Conservation (phyloP, 441 rosid genomes). For the Populus hybrid region DNA sequence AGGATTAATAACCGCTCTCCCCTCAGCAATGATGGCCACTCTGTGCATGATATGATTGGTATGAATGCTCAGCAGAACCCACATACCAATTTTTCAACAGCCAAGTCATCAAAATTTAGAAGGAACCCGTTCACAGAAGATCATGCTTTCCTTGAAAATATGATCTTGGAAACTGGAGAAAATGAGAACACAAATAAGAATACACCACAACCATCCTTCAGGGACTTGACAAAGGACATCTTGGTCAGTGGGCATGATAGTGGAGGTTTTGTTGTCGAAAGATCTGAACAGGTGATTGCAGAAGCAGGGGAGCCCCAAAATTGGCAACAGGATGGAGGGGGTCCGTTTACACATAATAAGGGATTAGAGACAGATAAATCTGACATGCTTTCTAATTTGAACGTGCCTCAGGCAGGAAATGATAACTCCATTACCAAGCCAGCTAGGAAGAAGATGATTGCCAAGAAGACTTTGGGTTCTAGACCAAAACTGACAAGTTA, state of each 20-base stretch:
- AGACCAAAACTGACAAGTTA: conserved; percentile 37
- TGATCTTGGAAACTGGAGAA: conserved; percentile 1
- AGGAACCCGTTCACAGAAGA: conserved; percentile 15
- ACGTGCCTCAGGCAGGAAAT: conserved; percentile 30
- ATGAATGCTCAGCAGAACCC: conserved; percentile 24
- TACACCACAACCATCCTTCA: conserved; percentile 29
- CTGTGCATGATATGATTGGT: conserved; percentile 17
- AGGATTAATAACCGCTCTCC: conserved; percentile 22
- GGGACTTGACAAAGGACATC: conserved; percentile 19
- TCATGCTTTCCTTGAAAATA: conserved; percentile 8
- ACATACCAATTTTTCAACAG: conserved; percentile 20
- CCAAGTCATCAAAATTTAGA: conserved; percentile 12
- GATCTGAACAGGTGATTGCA: conserved; percentile 16
- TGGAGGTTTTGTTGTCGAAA: conserved; percentile 16
- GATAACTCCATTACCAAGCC: conserved; percentile 28
- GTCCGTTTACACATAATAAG: conserved; percentile 20
- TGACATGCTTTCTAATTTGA: conserved; percentile 18
- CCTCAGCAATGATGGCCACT: conserved; percentile 16
- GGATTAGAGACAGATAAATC: conserved; percentile 26
- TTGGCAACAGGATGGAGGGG: conserved; percentile 24
- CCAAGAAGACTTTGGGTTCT: conserved; percentile 57
- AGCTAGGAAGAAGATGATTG: conserved; percentile 41
- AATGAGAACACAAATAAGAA: conserved; percentile 26
- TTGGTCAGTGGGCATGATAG: conserved; percentile 11
- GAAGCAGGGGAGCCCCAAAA: conserved; percentile 21